These are phyloP conservation scores for Cadophora sp. DNA, from an alignment of 2,329 filamentous ascomycete genomes.

Conservation along the genomic window DNA sequence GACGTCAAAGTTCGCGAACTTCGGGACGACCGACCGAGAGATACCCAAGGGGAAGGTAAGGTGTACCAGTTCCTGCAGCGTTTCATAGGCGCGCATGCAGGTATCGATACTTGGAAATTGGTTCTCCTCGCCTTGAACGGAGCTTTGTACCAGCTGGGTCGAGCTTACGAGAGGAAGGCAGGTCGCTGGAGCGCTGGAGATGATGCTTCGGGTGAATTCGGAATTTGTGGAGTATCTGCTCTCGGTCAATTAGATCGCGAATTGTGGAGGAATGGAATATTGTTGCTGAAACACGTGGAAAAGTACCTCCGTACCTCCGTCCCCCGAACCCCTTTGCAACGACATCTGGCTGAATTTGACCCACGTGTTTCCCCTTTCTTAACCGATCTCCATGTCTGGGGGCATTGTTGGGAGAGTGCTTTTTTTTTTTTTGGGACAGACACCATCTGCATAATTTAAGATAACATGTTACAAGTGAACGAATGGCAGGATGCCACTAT, in stretches of 20 bases:
- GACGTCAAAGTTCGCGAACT: background rate
- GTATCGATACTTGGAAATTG: slow-evolving; percentile 11
- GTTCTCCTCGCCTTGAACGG: background rate
- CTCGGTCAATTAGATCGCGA: slow-evolving; percentile 10
- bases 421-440: background rate
- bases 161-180: background rate
- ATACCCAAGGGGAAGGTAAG: background rate
- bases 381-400: background rate
- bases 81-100: slow-evolving; percentile 18
- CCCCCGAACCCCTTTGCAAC: background rate
- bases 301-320: slow-evolving; percentile 16
- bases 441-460: background rate
- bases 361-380: background rate
- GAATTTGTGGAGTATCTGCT: background rate
- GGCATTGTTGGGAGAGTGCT: background rate
- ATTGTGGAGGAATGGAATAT: slow-evolving; percentile 4
- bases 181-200: background rate
- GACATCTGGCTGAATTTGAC: background rate
- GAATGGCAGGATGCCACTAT: background rate
- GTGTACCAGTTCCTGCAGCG: slow-evolving; percentile 19
- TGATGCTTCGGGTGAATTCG: background rate
- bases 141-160: slow-evolving; percentile 1
- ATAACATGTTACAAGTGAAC: slow-evolving; percentile 1
- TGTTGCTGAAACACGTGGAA: slow-evolving; percentile 1
- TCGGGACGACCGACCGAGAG: slow-evolving; percentile 3